Base-by-base conservation (phyloP, 179 eudicot species). In the Camellia oleifera region DNA sequence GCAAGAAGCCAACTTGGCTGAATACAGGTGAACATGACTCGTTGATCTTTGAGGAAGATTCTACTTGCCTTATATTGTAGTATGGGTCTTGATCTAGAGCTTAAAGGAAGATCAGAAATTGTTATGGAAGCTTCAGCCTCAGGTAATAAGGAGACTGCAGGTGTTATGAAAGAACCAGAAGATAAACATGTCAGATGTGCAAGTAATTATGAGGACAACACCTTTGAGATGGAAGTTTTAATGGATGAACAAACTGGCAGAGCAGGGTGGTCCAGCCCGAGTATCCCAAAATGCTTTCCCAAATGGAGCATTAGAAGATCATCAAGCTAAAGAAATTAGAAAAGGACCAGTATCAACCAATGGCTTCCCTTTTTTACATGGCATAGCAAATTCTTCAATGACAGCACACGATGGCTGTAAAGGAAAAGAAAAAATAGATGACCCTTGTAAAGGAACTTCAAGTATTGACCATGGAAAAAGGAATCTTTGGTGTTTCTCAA, bases 41-140 rank as follows among this genome's bases (percentile, higher is more conserved):
- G 6, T 73, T 17, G 58, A 58, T 76, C 64, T 42, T 66, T 75
- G 56, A 40, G 20, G 60, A 69, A 48, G 60, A 72, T 45, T 5
- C 69, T 50, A 50, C 40, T 69, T 60, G 81, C 42, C 74, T 44
- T 60, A n/a, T 74, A 56, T 73, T 69, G 66, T 48, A 64, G 14
- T 53, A 89, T 91, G 91, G 90, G 86, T 77, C 85, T 86, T 72
- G 88, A 85, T 74, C 72, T 82, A 62, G 87, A 81, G 72, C 78
- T 65, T 75, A 82, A 82, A 85, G 84, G 66, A 58, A 68, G 84
- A 81, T 69, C 76, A 54, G 83, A 77, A 14, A 70, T n/a, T 45
- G 69, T 44, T 17, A 82, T 84, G 88, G 90, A 88, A 63, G 81
- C 81, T 79, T 83, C 90, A 23, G 26, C 26, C 26, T 23, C 26